A percentile compares a stretch with the other conserved stretches of the same genome.
phyloP scores from a whole-genome alignment of 2,329 filamentous ascomycete genomes.

The Cryphonectria nitschkei region DNA sequence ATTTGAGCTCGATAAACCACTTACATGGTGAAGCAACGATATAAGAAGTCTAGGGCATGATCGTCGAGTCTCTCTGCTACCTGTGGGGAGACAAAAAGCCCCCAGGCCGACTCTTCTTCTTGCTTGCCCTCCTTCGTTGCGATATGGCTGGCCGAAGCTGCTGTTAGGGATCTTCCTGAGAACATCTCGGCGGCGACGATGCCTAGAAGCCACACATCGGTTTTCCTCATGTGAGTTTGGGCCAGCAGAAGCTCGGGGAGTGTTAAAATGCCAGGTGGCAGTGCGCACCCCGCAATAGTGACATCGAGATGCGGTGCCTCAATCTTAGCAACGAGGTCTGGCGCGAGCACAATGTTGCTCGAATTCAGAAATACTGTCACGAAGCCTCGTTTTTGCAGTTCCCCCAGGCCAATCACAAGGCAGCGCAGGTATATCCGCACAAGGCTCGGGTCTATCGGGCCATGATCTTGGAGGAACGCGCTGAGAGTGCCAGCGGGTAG shows the following conservation, averaged over 20 bases:
- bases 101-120: not conserved
- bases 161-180: not conserved
- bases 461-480: not conserved
- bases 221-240: not conserved
- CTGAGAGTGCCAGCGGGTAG: not conserved
- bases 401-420: not conserved
- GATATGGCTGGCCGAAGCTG: not conserved
- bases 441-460: not conserved
- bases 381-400: conserved; percentile 4
- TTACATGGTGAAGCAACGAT: conserved; percentile 2
- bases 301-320: not conserved
- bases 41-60: not conserved
- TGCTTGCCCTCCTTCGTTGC: not conserved
- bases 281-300: not conserved
- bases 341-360: not conserved
- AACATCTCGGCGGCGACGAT: conserved; percentile 12
- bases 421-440: not conserved
- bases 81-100: not conserved
- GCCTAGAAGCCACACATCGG: conserved; percentile 9
- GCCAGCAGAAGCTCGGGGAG: not conserved
- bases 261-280: conserved; percentile 2
- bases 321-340: not conserved
- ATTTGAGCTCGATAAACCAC: not conserved
- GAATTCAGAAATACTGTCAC: not conserved
- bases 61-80: conserved; percentile 1